Evolutionary conservation across 495 filamentous ascomycete species (phyloP).

Genomic region (Penicillium silybi): DNA sequence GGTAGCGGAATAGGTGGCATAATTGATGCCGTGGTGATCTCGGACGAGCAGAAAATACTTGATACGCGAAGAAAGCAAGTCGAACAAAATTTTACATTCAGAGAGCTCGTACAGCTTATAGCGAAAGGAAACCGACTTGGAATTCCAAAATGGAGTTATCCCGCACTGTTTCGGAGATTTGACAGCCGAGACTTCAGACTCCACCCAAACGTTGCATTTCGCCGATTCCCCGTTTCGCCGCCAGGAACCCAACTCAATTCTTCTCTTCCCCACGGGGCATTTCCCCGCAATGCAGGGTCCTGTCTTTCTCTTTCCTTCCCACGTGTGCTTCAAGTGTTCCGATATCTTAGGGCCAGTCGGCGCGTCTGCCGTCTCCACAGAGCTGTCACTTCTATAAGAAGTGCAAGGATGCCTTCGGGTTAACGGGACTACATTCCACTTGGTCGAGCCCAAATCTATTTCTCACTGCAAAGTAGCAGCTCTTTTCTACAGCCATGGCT

Average conservation of each 20-base stretch:
- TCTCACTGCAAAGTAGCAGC: not conserved
- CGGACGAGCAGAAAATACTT: too few species aligned
- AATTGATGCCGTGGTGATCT: not conserved
- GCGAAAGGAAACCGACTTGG: too few species aligned
- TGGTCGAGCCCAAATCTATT: not conserved
- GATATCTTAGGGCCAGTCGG: too few species aligned
- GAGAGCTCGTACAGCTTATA: too few species aligned
- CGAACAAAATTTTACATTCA: too few species aligned
- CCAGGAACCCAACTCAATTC: not conserved
- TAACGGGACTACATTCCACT: not conserved
- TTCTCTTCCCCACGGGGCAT: conserved; percentile 10
- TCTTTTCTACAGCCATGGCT: conserved; percentile 8
- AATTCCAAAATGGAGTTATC: not conserved
- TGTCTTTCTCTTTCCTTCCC: too few species aligned
- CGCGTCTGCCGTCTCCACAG: too few species aligned
- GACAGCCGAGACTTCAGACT: not conserved
- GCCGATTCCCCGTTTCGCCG: conserved; percentile 7
- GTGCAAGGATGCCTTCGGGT: not conserved
- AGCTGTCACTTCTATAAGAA: conserved; percentile 11
- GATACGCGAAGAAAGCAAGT: not conserved
- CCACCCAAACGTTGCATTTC: conserved; percentile 1
- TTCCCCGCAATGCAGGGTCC: conserved; percentile 1
- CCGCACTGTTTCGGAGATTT: conserved; percentile 3
- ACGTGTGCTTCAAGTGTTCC: not conserved
- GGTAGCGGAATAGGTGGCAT: conserved; percentile 3